These are phyloP conservation scores for Lignosus rhinocerotis DNA, from an alignment of 1,284 basidiomycete species.

Conservation along the genomic window DNA sequence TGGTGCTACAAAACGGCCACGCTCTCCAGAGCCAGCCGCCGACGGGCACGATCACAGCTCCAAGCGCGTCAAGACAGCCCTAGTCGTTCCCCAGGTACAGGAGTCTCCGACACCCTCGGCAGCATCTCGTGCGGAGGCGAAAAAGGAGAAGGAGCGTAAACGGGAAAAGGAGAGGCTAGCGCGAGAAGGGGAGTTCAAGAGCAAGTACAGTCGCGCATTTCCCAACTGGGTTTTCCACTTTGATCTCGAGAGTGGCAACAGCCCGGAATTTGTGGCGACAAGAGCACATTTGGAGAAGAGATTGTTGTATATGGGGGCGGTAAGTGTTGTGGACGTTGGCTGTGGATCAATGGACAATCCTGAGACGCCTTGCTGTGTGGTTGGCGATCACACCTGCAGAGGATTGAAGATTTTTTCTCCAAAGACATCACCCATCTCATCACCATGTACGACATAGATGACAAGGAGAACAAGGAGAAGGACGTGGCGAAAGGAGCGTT, in stretches of 20 bases:
- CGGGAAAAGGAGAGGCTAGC: slow-evolving; percentile 37
- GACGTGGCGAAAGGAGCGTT: slow-evolving; percentile 20
- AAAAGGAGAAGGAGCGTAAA: slow-evolving; percentile 42
- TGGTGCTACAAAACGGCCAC: slow-evolving; percentile 51
- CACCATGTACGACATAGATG: slow-evolving; percentile 47
- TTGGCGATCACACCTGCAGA: slow-evolving; percentile 41
- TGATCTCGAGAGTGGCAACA: slow-evolving; percentile 62
- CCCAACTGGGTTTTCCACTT: slow-evolving; percentile 87
- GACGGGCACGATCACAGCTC: slow-evolving; percentile 35
- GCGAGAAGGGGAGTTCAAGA: slow-evolving; percentile 73
- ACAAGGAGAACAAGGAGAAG: slow-evolving; percentile 65
- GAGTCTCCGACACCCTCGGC: slow-evolving; percentile 23
- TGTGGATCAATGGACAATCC: neutral
- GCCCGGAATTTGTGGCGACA: slow-evolving; percentile 43
- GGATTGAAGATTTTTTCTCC: slow-evolving; percentile 85
- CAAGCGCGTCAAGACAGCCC: slow-evolving; percentile 36
- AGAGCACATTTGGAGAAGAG: slow-evolving; percentile 51
- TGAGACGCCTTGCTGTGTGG: neutral
- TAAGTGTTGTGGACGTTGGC: slow-evolving; percentile 45
- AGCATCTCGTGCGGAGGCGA: slow-evolving; percentile 29
- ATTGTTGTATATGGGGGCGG: slow-evolving; percentile 74
- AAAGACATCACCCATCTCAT: slow-evolving; percentile 86
- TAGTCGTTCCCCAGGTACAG: slow-evolving; percentile 12
- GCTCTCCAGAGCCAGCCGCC: slow-evolving; percentile 55
- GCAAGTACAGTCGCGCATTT: slow-evolving; percentile 86